phyloP scores from a whole-genome alignment of 2,329 filamentous ascomycete genomes.

The Alternaria novae-zelandiae region DNA sequence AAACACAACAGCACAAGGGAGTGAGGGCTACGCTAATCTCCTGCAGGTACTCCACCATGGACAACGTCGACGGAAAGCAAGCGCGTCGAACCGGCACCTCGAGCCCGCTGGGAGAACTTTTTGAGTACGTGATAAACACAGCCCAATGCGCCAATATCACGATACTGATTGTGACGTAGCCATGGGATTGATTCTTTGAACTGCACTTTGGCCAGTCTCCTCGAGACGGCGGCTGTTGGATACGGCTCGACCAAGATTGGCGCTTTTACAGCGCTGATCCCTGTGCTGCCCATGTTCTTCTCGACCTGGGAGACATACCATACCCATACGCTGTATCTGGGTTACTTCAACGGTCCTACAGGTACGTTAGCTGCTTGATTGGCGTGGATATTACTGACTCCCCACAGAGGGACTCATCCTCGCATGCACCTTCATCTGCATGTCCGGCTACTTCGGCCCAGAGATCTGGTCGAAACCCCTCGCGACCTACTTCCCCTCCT shows the following conservation, averaged over 20 bases:
- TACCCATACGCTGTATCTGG: conserved; percentile 94
- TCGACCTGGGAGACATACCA: conserved; percentile 99
- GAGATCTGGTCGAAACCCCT: conserved; percentile 83
- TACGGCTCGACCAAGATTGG: conserved; percentile 83
- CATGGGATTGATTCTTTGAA: conserved; percentile 98
- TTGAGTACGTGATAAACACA: conserved; percentile 67
- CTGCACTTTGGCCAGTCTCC: conserved; percentile 88
- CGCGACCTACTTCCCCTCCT: conserved; percentile 57
- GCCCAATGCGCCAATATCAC: conserved; percentile 30
- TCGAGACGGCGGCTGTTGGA: conserved; percentile 92
- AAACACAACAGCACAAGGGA: background rate
- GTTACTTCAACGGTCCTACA: conserved; percentile 95
- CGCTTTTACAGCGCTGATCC: conserved; percentile 88
- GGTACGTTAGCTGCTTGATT: conserved; percentile 38
- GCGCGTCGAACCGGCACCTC: conserved; percentile 93
- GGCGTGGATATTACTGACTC: conserved; percentile 17
- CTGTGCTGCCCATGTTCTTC: conserved; percentile 98
- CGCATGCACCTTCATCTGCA: conserved; percentile 82
- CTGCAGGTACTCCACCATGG: conserved; percentile 86
- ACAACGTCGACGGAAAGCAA: conserved; percentile 98
- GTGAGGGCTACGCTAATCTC: conserved; percentile 17
- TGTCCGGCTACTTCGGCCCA: conserved; percentile 87
- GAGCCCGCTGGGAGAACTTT: conserved; percentile 92
- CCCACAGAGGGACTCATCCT: conserved; percentile 80
- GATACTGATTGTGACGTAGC: conserved; percentile 48